phyloP scores from a whole-genome alignment of 2,329 filamentous ascomycete species.

The Colletotrichum lupini region DNA sequence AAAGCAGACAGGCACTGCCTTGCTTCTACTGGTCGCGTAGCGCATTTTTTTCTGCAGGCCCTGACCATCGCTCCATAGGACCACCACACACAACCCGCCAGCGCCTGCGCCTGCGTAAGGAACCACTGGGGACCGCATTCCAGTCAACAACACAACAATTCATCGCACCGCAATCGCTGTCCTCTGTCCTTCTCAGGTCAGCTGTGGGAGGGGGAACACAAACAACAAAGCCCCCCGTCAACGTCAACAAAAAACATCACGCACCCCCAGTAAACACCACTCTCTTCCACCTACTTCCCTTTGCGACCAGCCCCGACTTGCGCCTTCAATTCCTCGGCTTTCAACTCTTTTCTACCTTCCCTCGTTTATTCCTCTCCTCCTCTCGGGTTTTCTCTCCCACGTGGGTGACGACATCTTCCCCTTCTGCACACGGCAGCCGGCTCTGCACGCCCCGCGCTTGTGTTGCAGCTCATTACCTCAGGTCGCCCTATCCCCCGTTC shows the following conservation, averaged over 20 bases:
- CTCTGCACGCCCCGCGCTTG: slow-evolving; percentile 31
- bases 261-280: not conserved
- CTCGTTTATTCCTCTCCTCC: not conserved
- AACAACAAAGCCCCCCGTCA: slow-evolving; percentile 26
- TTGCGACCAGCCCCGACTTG: slow-evolving; percentile 6
- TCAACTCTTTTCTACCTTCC: not conserved
- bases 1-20: slow-evolving; percentile 34
- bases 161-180: not conserved
- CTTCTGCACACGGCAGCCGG: slow-evolving; percentile 32
- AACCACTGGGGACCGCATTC: slow-evolving; percentile 31
- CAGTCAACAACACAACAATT: slow-evolving; percentile 32
- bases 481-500: slow-evolving; percentile 2
- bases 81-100: slow-evolving; percentile 13
- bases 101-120: slow-evolving; percentile 4
- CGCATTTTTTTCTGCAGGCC: slow-evolving; percentile 10
- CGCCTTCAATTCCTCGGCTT: slow-evolving; percentile 11
- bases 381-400: slow-evolving; percentile 10
- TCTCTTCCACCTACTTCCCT: slow-evolving; percentile 6
- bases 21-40: slow-evolving; percentile 23
- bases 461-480: slow-evolving; percentile 1
- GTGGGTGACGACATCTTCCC: slow-evolving; percentile 17
- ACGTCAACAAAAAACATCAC: slow-evolving; percentile 35
- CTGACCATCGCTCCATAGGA: not conserved
- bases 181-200: not conserved
- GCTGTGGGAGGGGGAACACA: slow-evolving; percentile 21